Percentiles rank a stretch among this genome's conserved stretches.
These are phyloP conservation scores for Globisporangium parvum DNA, from an alignment of 352 stramenopile genomes.

Conservation along the genomic window DNA sequence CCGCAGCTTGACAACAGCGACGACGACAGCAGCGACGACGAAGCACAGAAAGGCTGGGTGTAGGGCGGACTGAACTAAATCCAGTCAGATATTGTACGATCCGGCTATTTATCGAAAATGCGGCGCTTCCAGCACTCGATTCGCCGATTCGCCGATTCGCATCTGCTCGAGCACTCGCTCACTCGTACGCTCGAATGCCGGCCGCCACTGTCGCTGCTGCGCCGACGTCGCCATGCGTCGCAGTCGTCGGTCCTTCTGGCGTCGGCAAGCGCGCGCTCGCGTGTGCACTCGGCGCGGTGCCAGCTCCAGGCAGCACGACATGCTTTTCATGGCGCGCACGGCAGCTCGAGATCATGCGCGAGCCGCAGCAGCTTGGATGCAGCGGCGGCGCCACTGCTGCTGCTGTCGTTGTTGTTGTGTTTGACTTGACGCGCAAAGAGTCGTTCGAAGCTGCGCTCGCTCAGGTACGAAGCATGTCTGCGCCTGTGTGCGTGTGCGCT, in stretches of 20 bases:
- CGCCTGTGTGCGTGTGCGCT: too few species aligned
- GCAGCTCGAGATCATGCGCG: conserved; percentile 11
- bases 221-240: conserved; percentile 7
- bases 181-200: background rate
- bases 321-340: conserved; percentile 2
- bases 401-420: conserved; percentile 44
- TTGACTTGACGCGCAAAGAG: conserved; percentile 36
- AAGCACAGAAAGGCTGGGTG: too few species aligned
- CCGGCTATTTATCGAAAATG: background rate
- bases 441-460: conserved; percentile 33
- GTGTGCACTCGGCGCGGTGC: conserved; percentile 31
- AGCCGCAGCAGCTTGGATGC: conserved; percentile 10
- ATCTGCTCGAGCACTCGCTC: background rate
- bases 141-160: background rate
- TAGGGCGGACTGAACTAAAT: too few species aligned
- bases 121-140: background rate
- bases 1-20: too few species aligned
- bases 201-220: background rate
- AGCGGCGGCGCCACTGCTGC: conserved; percentile 3
- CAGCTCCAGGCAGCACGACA: conserved; percentile 1
- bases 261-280: conserved; percentile 51
- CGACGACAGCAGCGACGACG: too few species aligned
- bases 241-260: conserved; percentile 31
- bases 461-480: conserved; percentile 17
- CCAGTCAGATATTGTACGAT: background rate